These are phyloP conservation scores for Arctostaphylos glauca DNA, from an alignment of 148 eudicot genomes.

Conservation along the genomic window DNA sequence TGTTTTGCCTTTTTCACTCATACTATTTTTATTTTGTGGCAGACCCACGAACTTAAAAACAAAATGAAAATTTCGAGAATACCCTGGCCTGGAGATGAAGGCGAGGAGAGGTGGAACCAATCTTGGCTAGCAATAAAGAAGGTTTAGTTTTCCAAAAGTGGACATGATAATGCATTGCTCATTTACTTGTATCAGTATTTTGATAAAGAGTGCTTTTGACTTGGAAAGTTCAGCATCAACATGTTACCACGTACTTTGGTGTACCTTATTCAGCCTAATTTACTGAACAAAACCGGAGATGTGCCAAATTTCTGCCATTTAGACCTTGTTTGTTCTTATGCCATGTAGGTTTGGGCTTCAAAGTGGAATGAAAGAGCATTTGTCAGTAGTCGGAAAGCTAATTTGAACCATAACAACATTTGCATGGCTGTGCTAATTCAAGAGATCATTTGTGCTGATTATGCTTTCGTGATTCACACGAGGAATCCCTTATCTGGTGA, in stretches of 20 bases:
- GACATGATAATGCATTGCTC: neutral
- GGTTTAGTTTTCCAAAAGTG: neutral
- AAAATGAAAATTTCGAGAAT: constrained; percentile 14
- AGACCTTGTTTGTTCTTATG: neutral
- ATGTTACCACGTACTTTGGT: neutral
- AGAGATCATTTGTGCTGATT: constrained; percentile 10
- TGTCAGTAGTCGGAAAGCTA: constrained; percentile 12
- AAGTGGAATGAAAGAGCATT: constrained; percentile 14
- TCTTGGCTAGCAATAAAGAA: constrained; percentile 11
- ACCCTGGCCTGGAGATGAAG: constrained; percentile 14
- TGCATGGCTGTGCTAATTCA: constrained; percentile 15
- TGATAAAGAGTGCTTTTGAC: neutral
- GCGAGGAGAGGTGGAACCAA: constrained; percentile 14
- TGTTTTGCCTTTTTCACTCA: neutral
- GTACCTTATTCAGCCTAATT: neutral
- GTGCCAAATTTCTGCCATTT: neutral
- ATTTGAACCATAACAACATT: neutral
- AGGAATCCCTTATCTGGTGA: constrained; percentile 14
- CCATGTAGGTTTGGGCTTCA: constrained; percentile 9
- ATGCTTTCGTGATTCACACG: constrained; percentile 15
- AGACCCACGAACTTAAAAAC: constrained; percentile 9
- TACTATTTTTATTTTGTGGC: neutral
- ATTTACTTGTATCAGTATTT: neutral
- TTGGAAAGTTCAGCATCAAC: too few relatives aligned
- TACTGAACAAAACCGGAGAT: neutral